Evolutionary conservation across 164 flowering plant species (phyloP), one percentile per base, ranked within the genome.

Genomic region (Vitis amurensis): DNA sequence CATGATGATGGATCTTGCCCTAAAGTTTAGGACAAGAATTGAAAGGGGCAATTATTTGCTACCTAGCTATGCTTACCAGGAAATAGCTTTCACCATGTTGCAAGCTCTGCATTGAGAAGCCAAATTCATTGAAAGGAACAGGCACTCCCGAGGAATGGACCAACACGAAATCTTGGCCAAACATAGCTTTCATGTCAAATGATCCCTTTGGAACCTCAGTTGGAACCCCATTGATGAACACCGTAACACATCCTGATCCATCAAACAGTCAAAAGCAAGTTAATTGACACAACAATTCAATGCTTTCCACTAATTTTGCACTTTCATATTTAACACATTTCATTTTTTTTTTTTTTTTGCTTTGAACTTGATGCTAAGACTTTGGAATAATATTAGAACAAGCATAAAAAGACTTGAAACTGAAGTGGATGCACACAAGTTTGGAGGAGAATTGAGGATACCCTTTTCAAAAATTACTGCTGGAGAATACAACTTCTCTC

Each of bases 81-180:
- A 88, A 93, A 73, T 93, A 95, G 83, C 86, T 88, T 81, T 91
- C 99, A 61, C 98, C 99, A 74, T 82, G 83, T 65, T 93, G 92
- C 82, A 95, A 81, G 75, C 87, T 78, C 50, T 90, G 90, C 59
- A 82, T 13, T 56, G 86, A 75, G 66, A 84, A 78, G 47, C 97
- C 97, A 68, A 71, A 84, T 7, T 84, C 92, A 79, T 86, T 87
- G 57, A 80, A 62, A 6, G 88, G 87, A 10, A 94, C 77, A 16
- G 95, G 89, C 14, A 86, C 69, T 50, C 99, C 99, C 12, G 98
- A 90, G 48, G 94, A 86, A 73, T 95, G 94, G 55, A 90, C 86
- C 79, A 95, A 74, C 48, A 90, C 53, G 1, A 82, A 75, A 71
- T 88, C 94, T 78, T 87, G 78, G 9, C 97, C 97, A 81, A 89